These are phyloP conservation scores for Simmondsia chinensis DNA, from an alignment of 148 eudicot genomes.

Conservation along the genomic window DNA sequence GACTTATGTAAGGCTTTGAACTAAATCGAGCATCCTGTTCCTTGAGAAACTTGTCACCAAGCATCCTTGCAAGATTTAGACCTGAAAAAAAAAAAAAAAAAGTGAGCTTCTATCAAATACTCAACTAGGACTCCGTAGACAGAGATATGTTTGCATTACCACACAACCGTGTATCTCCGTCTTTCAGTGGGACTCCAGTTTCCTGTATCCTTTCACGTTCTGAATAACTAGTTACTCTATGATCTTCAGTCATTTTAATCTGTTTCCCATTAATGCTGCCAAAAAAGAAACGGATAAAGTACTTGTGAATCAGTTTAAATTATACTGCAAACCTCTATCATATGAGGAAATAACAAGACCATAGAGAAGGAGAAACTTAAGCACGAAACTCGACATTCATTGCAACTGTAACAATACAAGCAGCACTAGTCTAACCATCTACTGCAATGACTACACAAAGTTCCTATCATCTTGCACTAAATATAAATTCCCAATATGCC, in stretches of 20 bases:
- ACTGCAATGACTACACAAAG: no score
- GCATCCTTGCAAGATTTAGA: constrained; percentile 84
- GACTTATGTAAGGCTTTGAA: constrained; percentile 75
- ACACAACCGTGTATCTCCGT: constrained; percentile 90
- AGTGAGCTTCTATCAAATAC: background rate
- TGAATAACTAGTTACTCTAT: constrained; percentile 65
- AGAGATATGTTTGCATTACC: constrained; percentile 27
- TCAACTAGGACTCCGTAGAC: background rate
- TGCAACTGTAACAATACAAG: no score
- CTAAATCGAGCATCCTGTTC: constrained; percentile 92
- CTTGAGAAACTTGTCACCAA: constrained; percentile 92
- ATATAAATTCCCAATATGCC: no score
- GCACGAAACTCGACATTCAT: no score
- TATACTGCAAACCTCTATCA: no score
- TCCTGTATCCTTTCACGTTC: constrained; percentile 79
- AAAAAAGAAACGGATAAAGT: constrained; percentile 4
- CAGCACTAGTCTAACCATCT: no score
- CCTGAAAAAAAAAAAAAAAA: constrained; percentile 28
- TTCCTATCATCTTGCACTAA: no score
- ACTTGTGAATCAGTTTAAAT: no score
- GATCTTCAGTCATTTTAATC: constrained; percentile 91
- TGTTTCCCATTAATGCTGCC: constrained; percentile 70
- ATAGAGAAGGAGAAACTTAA: no score
- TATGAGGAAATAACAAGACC: no score
- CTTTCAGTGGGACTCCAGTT: constrained; percentile 71